Evolutionary conservation across 1,139 yeast species (phyloP).

Genomic region (Lodderomyces orthopsilosis): DNA sequence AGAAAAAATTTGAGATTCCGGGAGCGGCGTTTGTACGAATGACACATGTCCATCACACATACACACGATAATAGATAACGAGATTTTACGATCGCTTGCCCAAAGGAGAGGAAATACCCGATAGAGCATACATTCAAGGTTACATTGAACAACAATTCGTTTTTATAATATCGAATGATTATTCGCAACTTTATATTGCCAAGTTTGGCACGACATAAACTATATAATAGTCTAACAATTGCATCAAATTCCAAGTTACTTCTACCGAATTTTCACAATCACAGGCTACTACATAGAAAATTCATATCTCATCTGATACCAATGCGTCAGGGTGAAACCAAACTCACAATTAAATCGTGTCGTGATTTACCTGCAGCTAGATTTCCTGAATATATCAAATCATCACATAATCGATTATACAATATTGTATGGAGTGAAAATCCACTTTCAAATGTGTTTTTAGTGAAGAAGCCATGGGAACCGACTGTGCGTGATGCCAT

Average conservation of each 20-base stretch:
- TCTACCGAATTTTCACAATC: not conserved
- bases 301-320: not conserved
- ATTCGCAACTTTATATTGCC: not conserved
- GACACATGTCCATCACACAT: too few species aligned
- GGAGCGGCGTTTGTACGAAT: not conserved
- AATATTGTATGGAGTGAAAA: constrained; percentile 46
- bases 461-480: constrained; percentile 86
- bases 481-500: constrained; percentile 62
- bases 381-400: constrained; percentile 13
- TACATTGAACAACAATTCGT: too few species aligned
- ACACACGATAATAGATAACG: too few species aligned
- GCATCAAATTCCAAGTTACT: not conserved
- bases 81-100: too few species aligned
- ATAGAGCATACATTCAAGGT: too few species aligned
- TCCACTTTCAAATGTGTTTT: constrained; percentile 61
- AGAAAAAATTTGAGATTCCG: not conserved
- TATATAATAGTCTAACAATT: not conserved
- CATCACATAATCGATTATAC: constrained; percentile 17
- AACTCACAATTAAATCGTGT: constrained; percentile 10
- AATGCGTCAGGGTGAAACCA: not conserved
- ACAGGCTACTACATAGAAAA: not conserved
- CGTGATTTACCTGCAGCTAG: constrained; percentile 11
- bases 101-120: too few species aligned
- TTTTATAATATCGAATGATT: constrained; percentile 2
- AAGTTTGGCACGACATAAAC: not conserved